Evolutionary conservation across 1,139 yeast genomes (phyloP), one percentile per base, ranked within the genome.

Genomic region (Wickerhamiella pararugosa): DNA sequence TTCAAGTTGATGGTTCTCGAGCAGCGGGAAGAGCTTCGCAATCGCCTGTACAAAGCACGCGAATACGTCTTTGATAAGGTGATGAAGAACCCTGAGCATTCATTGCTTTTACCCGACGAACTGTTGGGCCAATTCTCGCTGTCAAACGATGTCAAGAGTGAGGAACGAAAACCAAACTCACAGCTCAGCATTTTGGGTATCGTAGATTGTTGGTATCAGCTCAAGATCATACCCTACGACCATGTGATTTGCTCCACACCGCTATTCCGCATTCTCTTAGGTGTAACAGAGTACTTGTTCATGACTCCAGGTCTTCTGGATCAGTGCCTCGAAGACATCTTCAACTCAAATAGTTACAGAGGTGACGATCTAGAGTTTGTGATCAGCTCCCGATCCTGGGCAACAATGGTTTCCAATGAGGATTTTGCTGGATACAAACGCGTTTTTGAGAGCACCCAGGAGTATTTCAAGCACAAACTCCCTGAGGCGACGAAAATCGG

Each of bases 211-310:
- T 90, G 98, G 98, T 72, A 70, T 54, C 77, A 78, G 50, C 63
- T 84, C 39, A 81, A 80, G 1, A 84, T 90, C 36, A 77, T 81
- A 21, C 98, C 98, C 1, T 87, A 90, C 56, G 96, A 87, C 57
- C 98, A 90, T 60, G 87, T 87, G 64, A 87, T 90, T 49, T 90
- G 98, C 58, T 84, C 96, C 1, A 90, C 98, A 0, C 98, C 98
- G 21, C 55, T 79, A 31, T 90, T 87, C 59, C 70, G 98, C 56
- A 84, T 90, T 37, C 84, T 92, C 62, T 68, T 90, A 40, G 98
- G 97, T 34, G 97, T 90, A 21, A 76, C 94, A 0, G 97, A 90
- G 57, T 87, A 84, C 57, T 64, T 90, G 30, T 90, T 90, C 58
- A 77, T 94, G 54, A 75, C 87, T 0, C 90, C 92, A 0, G 82